Base-by-base conservation (phyloP, 2,329 filamentous ascomycete species). In the Aspergillus ustus region DNA sequence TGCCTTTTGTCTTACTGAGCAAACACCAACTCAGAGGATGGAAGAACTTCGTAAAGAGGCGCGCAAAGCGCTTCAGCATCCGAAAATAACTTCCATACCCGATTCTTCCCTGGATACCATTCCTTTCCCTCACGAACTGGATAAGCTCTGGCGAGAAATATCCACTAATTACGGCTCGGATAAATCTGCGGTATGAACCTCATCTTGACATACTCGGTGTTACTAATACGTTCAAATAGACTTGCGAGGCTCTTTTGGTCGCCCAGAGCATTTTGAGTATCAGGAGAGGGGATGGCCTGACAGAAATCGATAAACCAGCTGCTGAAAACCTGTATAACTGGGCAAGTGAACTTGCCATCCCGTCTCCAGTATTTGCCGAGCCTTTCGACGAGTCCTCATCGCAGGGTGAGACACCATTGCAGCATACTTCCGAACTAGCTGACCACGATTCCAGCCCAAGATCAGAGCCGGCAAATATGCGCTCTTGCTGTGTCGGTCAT, bases 401-500 rank as follows among this genome's bases (percentile, higher is more conserved):
- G 31, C 57, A 67, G 53, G 56, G 67, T 61, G 60, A 70, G 50
- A 11, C 22, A n/a, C 20, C 31, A 22, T 15, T 40, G 3, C 13
- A 8, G 8, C 28, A 52, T 25, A 19, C 4, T 43, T 17, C 6
- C 9, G 3, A 29, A 20, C 6, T 31, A 28, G n/a, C 52, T 64
- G n/a, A 64, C 44, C 6, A 2, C n/a, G 54, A 57, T 20, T 64
- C 57, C 51, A 67, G 69, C 70, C 8, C 65, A 67, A 17, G 63
- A 66, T 48, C 63, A 67, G 28, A 69, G 66, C 52, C 68, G 69
- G 31, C 60, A 71, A 2, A 71, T 66, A 61, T 72, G 67, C 49
- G 65, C 63, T 20, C 52, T 78, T 4, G 75, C 76, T 2, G 48
- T 76, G 2, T 69, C 72, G 7, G 67, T 77, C 19, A 62, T 78